Conservation (phyloP, 2,329 filamentous ascomycete species). For the Talaromyces rugulosus region DNA sequence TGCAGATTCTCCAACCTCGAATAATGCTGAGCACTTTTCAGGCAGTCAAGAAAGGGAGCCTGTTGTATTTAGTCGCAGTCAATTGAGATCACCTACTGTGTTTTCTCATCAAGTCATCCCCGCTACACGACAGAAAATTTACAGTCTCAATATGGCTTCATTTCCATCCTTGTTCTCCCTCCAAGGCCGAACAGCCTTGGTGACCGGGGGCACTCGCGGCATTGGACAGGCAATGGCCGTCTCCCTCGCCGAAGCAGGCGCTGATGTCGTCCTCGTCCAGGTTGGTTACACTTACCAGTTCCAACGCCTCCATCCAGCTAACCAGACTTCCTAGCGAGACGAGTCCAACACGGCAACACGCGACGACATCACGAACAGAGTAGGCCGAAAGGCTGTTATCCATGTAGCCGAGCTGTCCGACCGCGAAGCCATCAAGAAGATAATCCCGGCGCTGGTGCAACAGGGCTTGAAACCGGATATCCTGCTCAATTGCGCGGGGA, state of each 20-base stretch:
- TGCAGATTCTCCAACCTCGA: neutral
- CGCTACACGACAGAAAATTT: neutral
- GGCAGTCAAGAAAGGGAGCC: neutral
- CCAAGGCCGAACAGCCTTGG: slow-evolving; percentile 39
- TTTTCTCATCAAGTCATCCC: neutral
- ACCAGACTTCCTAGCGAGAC: slow-evolving; percentile 45
- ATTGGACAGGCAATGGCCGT: slow-evolving; percentile 46
- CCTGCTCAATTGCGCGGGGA: slow-evolving; percentile 81
- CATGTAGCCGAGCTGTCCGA: slow-evolving; percentile 42
- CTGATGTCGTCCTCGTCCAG: slow-evolving; percentile 42
- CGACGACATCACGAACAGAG: slow-evolving; percentile 36
- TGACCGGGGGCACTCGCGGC: slow-evolving; percentile 46
- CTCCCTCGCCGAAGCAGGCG: slow-evolving; percentile 45
- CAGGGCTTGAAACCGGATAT: slow-evolving; percentile 63
- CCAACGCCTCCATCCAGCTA: neutral
- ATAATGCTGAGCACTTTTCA: neutral
- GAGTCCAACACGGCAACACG: slow-evolving; percentile 43
- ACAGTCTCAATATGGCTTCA: neutral
- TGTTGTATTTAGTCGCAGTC: neutral
- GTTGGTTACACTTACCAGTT: slow-evolving; percentile 17
- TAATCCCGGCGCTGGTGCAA: slow-evolving; percentile 35
- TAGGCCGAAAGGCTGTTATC: slow-evolving; percentile 40
- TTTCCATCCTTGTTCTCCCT: slow-evolving; percentile 34
- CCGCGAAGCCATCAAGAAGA: slow-evolving; percentile 35
- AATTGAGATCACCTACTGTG: neutral